Conservation (phyloP, 1,139 yeast genomes). For the Arxiozyma slooffiae region DNA sequence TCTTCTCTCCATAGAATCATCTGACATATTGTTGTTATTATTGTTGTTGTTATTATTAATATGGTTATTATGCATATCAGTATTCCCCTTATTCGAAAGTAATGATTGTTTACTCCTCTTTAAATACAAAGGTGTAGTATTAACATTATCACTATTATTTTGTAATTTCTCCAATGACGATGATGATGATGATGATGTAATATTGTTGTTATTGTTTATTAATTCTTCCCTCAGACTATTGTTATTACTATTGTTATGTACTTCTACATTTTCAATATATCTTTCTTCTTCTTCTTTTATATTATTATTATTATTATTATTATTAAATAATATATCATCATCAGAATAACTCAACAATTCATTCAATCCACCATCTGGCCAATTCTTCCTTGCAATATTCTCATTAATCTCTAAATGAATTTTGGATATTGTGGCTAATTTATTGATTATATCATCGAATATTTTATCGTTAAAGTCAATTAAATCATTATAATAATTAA, state of each 20-base stretch:
- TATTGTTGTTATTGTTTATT: not conserved
- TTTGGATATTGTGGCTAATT: conserved; percentile 56
- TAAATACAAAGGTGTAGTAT: not conserved
- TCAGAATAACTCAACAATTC: conserved; percentile 47
- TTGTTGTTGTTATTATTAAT: not conserved
- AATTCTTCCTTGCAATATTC: conserved; percentile 72
- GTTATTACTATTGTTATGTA: conserved; percentile 6
- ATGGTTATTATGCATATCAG: no score
- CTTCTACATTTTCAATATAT: conserved; percentile 17
- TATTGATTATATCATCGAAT: conserved; percentile 42
- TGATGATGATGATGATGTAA: no score
- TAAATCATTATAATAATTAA: conserved; percentile 58
- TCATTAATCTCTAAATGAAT: conserved; percentile 78
- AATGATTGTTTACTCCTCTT: not conserved
- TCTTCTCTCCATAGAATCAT: no score
- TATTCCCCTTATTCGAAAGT: not conserved
- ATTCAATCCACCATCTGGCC: conserved; percentile 82
- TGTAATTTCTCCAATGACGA: not conserved
- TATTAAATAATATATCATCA: not conserved
- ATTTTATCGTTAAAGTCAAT: conserved; percentile 52
- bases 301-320: no score
- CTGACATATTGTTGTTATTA: no score
- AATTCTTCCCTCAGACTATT: not conserved
- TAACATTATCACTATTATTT: not conserved
- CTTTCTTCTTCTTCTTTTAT: conserved; percentile 24